These are phyloP conservation scores for Xerophyta viscosa DNA, from an alignment of 106 monocot species.

Conservation along the genomic window DNA sequence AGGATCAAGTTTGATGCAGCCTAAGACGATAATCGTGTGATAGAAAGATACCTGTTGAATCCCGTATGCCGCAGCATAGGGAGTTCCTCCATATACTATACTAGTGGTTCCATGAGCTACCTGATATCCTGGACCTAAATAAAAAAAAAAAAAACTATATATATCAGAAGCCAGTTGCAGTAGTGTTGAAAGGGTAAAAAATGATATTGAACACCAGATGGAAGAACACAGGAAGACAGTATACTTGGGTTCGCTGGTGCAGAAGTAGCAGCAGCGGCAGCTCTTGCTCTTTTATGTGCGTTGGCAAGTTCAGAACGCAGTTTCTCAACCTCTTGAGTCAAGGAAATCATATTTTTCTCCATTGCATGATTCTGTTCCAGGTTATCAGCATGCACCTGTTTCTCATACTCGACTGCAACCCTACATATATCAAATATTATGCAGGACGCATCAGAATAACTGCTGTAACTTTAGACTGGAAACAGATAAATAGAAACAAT, in stretches of 20 bases:
- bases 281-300: conserved; percentile 64
- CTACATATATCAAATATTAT: conserved; percentile 31
- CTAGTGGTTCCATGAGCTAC: conserved; percentile 21
- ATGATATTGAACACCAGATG: background rate
- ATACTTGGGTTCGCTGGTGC: conserved; percentile 51
- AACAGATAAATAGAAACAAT: background rate
- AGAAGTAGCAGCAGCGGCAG: conserved; percentile 31
- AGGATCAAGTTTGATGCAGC: background rate
- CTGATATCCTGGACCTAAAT: conserved; percentile 15
- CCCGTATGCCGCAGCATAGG: conserved; percentile 14
- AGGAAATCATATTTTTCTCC: conserved; percentile 62
- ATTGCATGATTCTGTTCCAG: conserved; percentile 54
- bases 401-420: conserved; percentile 86
- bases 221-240: background rate
- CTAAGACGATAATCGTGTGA: background rate
- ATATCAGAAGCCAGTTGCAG: background rate
- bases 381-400: conserved; percentile 69
- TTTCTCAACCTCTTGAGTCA: conserved; percentile 67
- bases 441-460: background rate
- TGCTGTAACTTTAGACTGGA: background rate
- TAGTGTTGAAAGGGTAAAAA: background rate
- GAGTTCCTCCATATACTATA: conserved; percentile 25
- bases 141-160: no score
- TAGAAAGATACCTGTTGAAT: conserved; percentile 20
- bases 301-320: conserved; percentile 70